Conservation (phyloP, 345 rosid species). For the Acer saccharum region DNA sequence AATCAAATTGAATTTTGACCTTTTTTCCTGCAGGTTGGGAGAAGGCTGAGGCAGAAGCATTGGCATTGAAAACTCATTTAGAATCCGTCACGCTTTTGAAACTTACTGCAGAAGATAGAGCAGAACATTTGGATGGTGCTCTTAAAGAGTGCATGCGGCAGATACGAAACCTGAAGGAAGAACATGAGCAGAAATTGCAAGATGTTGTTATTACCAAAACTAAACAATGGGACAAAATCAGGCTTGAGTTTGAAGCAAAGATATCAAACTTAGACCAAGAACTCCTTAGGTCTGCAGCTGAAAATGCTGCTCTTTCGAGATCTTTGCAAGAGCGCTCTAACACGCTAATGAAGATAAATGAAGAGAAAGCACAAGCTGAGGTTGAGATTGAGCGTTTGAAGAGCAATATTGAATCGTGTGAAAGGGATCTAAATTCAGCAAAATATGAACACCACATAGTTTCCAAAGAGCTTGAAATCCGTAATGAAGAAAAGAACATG, state of each 20-base stretch:
- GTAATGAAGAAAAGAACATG: conserved; percentile 97
- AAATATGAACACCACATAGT: conserved; percentile 82
- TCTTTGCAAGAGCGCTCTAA: conserved; percentile 87
- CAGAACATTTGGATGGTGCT: conserved; percentile 91
- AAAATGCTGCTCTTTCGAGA: conserved; percentile 73
- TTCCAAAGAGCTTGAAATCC: conserved; percentile 87
- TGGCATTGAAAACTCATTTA: conserved; percentile 78
- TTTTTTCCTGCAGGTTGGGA: conserved; percentile 82
- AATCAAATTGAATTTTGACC: neutral
- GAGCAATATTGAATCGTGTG: conserved; percentile 78
- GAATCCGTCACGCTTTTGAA: conserved; percentile 83
- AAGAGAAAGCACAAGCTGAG: conserved; percentile 83
- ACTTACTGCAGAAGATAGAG: conserved; percentile 89
- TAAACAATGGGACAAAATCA: conserved; percentile 79
- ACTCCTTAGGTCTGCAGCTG: conserved; percentile 75
- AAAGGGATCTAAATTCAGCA: conserved; percentile 79
- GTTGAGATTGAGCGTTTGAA: conserved; percentile 85
- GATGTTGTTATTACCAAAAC: conserved; percentile 63
- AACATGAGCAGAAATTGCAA: conserved; percentile 79
- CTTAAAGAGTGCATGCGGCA: conserved; percentile 97
- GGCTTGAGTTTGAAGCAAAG: conserved; percentile 70
- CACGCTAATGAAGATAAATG: conserved; percentile 71
- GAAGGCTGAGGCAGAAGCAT: conserved; percentile 96
- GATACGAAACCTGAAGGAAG: conserved; percentile 89
- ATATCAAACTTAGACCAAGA: conserved; percentile 71